Conservation (phyloP, 306 rosid species). For the Fagus sylvatica region DNA sequence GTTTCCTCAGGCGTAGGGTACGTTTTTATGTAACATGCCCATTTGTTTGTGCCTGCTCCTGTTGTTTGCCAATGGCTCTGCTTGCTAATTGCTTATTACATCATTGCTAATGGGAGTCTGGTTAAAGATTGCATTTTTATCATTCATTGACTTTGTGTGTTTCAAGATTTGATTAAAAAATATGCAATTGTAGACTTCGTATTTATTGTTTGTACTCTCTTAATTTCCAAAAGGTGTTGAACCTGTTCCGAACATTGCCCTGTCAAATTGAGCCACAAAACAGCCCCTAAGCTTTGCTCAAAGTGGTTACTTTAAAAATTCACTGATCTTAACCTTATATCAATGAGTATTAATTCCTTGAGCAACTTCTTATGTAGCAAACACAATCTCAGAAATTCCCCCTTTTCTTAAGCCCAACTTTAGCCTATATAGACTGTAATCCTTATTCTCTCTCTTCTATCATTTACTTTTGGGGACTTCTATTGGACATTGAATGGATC, state of each 20-base stretch:
- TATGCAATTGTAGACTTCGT: background rate
- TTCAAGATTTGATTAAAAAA: background rate
- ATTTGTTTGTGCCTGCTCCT: background rate
- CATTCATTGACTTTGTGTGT: background rate
- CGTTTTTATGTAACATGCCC: background rate
- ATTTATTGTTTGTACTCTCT: background rate
- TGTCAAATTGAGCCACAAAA: background rate
- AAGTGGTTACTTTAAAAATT: background rate
- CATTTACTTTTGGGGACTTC: background rate
- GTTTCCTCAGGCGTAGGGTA: constrained; percentile 86
- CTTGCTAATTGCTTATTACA: background rate
- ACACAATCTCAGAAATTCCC: background rate
- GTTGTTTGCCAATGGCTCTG: background rate
- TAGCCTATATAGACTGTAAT: background rate
- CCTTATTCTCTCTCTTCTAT: background rate
- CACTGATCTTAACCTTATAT: no score
- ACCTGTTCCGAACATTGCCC: background rate
- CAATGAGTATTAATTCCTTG: background rate
- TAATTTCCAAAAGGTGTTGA: background rate
- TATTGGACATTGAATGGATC: background rate
- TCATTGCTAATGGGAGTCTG: background rate
- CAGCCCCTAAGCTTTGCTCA: background rate
- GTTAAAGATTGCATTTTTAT: background rate
- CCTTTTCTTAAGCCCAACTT: background rate
- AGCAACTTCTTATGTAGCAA: background rate